Evolutionary conservation across 176 grass and related monocot genomes (phyloP).

Genomic region (Aegilops longissima): DNA sequence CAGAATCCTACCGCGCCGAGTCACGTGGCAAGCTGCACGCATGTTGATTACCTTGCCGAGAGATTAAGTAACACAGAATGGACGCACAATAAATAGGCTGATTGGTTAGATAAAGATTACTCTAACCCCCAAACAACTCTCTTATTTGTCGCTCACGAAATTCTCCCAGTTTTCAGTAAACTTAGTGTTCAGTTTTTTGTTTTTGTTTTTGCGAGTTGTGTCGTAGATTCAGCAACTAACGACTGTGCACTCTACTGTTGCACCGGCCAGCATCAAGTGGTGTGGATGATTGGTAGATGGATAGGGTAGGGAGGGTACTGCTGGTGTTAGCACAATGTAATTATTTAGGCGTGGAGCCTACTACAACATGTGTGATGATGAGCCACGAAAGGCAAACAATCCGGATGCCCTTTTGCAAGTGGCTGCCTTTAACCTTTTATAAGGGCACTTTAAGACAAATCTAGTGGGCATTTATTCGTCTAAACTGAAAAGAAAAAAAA

Average conservation of each 20-base stretch:
- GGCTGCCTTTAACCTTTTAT: constrained; percentile 3
- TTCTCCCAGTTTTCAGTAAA: too few species aligned
- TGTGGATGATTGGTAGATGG: not conserved
- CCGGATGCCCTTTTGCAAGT: constrained; percentile 3
- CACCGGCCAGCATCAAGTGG: not conserved
- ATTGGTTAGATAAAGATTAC: too few species aligned
- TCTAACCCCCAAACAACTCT: not conserved
- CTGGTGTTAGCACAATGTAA: not conserved
- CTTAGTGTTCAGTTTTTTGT: too few species aligned
- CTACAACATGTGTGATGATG: constrained; percentile 26
- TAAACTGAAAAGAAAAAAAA: not conserved
- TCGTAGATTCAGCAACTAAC: too few species aligned
- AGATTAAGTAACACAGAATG: not conserved
- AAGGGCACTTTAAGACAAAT: not conserved
- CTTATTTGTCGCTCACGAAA: too few species aligned
- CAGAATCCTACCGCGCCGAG: not conserved
- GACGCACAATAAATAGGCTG: too few species aligned
- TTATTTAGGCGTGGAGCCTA: constrained; percentile 24
- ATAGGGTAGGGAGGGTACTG: not conserved
- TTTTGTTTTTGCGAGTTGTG: too few species aligned
- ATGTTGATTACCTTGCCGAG: not conserved
- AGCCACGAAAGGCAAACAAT: not conserved
- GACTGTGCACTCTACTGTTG: not conserved
- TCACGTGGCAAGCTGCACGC: not conserved
- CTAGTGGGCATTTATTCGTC: not conserved